Evolutionary conservation across 495 filamentous ascomycete genomes (phyloP).

Genomic region (Penicillium cataractarum): DNA sequence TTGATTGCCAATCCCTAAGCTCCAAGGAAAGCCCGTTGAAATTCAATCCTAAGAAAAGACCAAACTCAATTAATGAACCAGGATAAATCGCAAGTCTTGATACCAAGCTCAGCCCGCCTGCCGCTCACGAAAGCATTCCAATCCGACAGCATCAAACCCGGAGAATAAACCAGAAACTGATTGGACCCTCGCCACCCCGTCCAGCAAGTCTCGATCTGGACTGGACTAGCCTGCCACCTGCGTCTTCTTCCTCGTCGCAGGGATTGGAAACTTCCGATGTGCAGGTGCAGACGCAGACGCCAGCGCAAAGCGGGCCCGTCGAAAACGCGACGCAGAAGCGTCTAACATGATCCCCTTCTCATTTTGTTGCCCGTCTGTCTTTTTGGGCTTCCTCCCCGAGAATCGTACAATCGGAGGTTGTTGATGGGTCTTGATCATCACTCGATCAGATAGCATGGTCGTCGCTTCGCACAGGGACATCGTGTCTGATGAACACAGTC

Average conservation of each 20-base stretch:
- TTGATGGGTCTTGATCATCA: background rate
- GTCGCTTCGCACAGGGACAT: background rate
- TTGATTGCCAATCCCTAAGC: background rate
- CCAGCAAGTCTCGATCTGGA: slow-evolving; percentile 54
- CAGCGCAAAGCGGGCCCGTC: slow-evolving; percentile 3
- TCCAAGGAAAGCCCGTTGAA: background rate
- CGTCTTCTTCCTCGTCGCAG: slow-evolving; percentile 17
- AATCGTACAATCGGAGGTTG: background rate
- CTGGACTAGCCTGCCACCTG: slow-evolving; percentile 54
- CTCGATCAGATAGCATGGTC: slow-evolving; percentile 2
- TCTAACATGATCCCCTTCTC: background rate
- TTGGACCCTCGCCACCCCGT: slow-evolving; percentile 43
- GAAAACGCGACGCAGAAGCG: background rate
- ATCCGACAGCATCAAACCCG: slow-evolving; percentile 20
- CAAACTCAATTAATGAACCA: background rate
- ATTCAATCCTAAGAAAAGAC: background rate
- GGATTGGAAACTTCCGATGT: slow-evolving; percentile 12
- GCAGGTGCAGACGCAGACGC: background rate
- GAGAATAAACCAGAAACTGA: slow-evolving; percentile 25
- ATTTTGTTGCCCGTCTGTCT: background rate
- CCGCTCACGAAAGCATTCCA: slow-evolving; percentile 21
- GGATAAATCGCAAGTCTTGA: background rate
- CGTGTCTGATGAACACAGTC: background rate
- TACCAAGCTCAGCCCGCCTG: slow-evolving; percentile 8
- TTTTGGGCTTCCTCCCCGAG: slow-evolving; percentile 1